A percentile compares a stretch with the other conserved stretches of the same genome.
Conservation (phyloP, 1,139 yeast species). For the Nadsonia starkeyi-henricii region DNA sequence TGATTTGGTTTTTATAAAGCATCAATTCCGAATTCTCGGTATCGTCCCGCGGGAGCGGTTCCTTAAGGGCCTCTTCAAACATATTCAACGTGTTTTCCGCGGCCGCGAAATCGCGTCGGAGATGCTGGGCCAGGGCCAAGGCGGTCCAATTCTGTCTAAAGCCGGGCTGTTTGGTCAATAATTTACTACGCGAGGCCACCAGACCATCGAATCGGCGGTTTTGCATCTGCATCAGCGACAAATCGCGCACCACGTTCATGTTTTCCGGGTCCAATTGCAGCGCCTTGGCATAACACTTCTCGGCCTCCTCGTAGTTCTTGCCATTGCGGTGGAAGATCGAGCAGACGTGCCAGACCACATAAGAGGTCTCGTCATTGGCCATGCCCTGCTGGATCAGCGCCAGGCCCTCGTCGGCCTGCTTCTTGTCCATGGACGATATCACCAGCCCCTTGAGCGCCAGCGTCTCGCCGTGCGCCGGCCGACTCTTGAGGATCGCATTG, state of each 20-base stretch:
- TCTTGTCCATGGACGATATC: slow-evolving; percentile 37
- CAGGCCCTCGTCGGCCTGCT: slow-evolving; percentile 44
- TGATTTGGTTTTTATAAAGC: slow-evolving; percentile 55
- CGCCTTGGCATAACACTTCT: slow-evolving; percentile 68
- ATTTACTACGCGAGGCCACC: slow-evolving; percentile 48
- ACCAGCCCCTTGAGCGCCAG: slow-evolving; percentile 75
- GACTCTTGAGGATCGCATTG: slow-evolving; percentile 66
- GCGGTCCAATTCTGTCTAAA: slow-evolving; percentile 89
- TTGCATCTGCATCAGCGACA: slow-evolving; percentile 69
- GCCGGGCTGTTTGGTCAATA: slow-evolving; percentile 67
- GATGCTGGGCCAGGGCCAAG: slow-evolving; percentile 72
- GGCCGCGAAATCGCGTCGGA: slow-evolving; percentile 48
- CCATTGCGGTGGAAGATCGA: slow-evolving; percentile 71
- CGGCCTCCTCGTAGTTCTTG: slow-evolving; percentile 62
- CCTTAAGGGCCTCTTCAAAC: slow-evolving; percentile 61
- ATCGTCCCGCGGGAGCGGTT: slow-evolving; percentile 28
- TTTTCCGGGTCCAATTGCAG: slow-evolving; percentile 69
- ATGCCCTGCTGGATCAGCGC: slow-evolving; percentile 47
- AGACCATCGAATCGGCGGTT: slow-evolving; percentile 57
- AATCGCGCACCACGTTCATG: slow-evolving; percentile 66
- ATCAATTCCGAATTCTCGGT: slow-evolving; percentile 72
- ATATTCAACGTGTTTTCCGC: slow-evolving; percentile 62
- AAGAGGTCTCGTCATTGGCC: slow-evolving; percentile 39
- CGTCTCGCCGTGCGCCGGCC: slow-evolving; percentile 65
- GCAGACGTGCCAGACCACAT: slow-evolving; percentile 70